Conservation (phyloP, 139 green algal genomes). For the Micractinium conductrix region DNA sequence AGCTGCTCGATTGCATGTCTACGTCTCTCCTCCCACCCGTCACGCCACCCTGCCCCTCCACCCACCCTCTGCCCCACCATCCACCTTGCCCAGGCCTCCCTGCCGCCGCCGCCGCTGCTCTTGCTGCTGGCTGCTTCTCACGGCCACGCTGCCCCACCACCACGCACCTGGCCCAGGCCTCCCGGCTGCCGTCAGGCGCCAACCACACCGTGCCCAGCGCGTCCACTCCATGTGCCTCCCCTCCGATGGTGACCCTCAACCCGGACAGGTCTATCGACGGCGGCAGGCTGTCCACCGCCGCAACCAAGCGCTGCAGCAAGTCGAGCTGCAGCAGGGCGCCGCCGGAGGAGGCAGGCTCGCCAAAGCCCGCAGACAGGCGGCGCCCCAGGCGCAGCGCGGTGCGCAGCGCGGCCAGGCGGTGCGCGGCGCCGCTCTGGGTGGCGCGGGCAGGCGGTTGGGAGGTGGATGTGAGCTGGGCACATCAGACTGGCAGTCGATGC, state of each 20-base stretch:
- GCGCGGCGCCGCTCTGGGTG: constrained; percentile 21
- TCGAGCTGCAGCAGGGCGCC: constrained; percentile 37
- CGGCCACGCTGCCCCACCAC: neutral
- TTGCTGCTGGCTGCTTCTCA: too few species aligned
- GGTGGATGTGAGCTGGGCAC: neutral
- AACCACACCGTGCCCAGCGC: constrained; percentile 49
- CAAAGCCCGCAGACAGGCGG: constrained; percentile 45
- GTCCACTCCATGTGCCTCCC: constrained; percentile 44
- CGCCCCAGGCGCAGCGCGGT: constrained; percentile 60
- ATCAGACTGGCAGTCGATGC: too few species aligned
- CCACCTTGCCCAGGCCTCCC: neutral
- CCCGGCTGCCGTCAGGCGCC: constrained; percentile 24
- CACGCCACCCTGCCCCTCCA: too few species aligned
- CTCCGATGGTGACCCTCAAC: constrained; percentile 34
- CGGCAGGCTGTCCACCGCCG: constrained; percentile 12
- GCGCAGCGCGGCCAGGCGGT: constrained; percentile 52
- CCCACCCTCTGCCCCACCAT: neutral
- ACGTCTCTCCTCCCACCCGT: too few species aligned
- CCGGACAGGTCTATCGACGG: constrained; percentile 28
- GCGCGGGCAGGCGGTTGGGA: neutral
- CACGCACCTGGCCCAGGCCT: constrained; percentile 40
- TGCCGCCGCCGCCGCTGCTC: too few species aligned
- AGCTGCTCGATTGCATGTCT: too few species aligned
- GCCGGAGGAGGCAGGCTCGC: neutral
- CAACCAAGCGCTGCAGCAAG: constrained; percentile 9